Evolutionary conservation across 2,329 filamentous ascomycete species (phyloP).

Genomic region (Penicillium sp.): DNA sequence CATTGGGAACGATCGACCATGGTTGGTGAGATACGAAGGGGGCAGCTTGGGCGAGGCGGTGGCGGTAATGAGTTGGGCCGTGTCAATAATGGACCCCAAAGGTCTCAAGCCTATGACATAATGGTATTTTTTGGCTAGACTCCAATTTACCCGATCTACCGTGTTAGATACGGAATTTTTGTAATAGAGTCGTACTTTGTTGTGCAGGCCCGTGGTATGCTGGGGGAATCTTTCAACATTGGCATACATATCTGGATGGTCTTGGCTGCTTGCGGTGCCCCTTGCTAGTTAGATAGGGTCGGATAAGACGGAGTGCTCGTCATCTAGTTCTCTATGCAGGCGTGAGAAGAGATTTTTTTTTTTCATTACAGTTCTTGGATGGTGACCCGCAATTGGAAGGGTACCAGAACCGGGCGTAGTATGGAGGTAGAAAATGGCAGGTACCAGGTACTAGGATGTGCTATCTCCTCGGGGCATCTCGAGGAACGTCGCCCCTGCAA

Average conservation of each 20-base stretch:
- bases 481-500: conserved; percentile 21
- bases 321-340: background rate
- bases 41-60: conserved; percentile 24
- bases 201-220: background rate
- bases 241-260: conserved; percentile 16
- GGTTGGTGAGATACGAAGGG: conserved; percentile 17
- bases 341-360: background rate
- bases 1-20: conserved; percentile 17
- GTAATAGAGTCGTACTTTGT: background rate
- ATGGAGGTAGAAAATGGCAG: background rate
- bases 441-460: conserved; percentile 2
- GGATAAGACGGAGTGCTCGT: conserved; percentile 9
- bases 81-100: conserved; percentile 10
- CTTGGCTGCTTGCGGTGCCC: conserved; percentile 22
- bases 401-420: background rate
- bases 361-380: background rate
- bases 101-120: conserved; percentile 13
- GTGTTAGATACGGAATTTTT: background rate
- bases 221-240: background rate
- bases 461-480: conserved; percentile 12
- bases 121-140: conserved; percentile 2
- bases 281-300: conserved; percentile 12
- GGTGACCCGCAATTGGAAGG: background rate
- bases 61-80: conserved; percentile 5
- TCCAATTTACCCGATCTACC: background rate